Conservation (phyloP, 2,329 filamentous ascomycete genomes). For the Venturia carpophila region DNA sequence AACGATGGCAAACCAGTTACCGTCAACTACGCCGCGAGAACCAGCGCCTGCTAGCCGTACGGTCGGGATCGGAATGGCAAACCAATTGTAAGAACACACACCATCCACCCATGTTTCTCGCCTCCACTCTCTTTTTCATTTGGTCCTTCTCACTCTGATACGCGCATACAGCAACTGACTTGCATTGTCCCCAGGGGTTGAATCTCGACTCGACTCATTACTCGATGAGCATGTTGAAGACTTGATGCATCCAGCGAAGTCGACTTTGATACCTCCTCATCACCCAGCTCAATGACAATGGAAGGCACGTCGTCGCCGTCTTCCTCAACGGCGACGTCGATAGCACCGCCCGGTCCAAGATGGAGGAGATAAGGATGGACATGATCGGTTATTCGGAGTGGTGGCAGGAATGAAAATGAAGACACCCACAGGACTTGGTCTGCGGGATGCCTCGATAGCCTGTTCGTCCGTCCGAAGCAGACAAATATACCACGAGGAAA, state of each 20-base stretch:
- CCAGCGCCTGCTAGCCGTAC: neutral
- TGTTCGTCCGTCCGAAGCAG: no score
- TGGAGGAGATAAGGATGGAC: neutral
- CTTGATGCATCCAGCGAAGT: neutral
- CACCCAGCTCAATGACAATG: neutral
- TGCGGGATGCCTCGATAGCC: no score
- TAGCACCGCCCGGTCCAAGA: neutral
- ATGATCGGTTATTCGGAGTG: neutral
- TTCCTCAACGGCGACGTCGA: neutral
- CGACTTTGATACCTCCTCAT: neutral
- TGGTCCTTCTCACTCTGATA: neutral
- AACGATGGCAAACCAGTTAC: neutral
- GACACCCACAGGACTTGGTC: neutral
- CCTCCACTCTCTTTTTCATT: neutral
- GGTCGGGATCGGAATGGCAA: neutral
- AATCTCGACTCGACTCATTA: conserved; percentile 7
- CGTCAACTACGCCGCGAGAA: neutral
- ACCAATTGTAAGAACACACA: neutral
- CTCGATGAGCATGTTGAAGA: neutral
- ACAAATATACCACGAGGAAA: neutral
- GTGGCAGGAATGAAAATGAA: neutral
- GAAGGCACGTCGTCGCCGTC: neutral
- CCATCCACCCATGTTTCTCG: neutral
- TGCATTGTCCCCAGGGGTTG: neutral
- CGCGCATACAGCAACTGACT: neutral